Base-by-base conservation (phyloP, 2,329 filamentous ascomycete species). In the Diaporthe citriasiana region DNA sequence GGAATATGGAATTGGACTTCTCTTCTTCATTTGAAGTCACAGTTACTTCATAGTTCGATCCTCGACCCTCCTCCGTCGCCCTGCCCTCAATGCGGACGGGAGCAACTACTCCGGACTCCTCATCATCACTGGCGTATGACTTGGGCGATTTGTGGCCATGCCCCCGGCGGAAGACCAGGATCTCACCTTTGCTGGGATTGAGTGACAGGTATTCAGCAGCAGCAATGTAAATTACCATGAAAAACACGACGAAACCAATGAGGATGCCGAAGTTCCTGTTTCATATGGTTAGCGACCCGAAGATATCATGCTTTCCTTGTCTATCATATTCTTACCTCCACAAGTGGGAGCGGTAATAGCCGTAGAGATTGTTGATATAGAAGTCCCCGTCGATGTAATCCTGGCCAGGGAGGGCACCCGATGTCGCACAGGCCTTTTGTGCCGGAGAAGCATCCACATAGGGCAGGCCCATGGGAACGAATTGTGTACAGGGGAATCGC, bases 121-220 rank as follows among this genome's bases (percentile, higher is more conserved):
- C 89, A 8, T 86, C 81, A 73, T 94, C 93, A 56, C 89, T 88
- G 77, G 90, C 92, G 81, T 86, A 91, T 84, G 89, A 89, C 82
- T 86, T 89, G 82, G 85, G 89, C 82, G 80, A 86, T 77, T 84
- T 89, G 5, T 90, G 87, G 80, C 89, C 87, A 80, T 93, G 86
- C 22, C 92, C 92, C 68, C 92, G 89, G 73, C 91, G 92, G 85
- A 95, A 95, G 40, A 95, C 88, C 9, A 95, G 85, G 19, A 95
- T 91, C 79, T 95, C 93, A 71, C 93, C 93, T 86, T 94, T 95
- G 45, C 92, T 93, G 81, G 92, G 93, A 82, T 88, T 87, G 79
- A 88, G 88, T 0, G 91, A 90, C 22, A 92, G 91, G 50, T 89
- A 87, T 81, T 94, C 93, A 9, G 91, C 90, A 1, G 89, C 86